A percentile compares a stretch with the other conserved stretches of the same genome.
Conservation (phyloP, 2,329 filamentous ascomycete genomes). For the Penicillium concentricum region DNA sequence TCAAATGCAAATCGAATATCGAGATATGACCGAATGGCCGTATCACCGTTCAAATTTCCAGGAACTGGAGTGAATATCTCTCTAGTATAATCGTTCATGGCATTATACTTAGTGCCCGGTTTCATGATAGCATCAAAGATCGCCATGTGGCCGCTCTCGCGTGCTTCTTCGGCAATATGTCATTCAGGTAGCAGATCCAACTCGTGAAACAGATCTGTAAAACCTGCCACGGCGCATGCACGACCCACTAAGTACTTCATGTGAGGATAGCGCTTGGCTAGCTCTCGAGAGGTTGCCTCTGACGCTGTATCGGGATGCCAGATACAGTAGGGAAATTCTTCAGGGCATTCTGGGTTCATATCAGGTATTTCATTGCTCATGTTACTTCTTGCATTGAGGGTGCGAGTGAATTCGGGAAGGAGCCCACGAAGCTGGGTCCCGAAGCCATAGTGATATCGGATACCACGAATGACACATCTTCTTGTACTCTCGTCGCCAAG, state of each 20-base stretch:
- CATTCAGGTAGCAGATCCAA: conserved; percentile 42
- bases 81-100: conserved; percentile 41
- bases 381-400: conserved; percentile 11
- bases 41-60: not conserved
- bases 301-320: conserved; percentile 10
- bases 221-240: conserved; percentile 44
- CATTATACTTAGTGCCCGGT: conserved; percentile 22
- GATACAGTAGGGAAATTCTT: conserved; percentile 15
- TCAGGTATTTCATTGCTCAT: conserved; percentile 15
- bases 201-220: conserved; percentile 36
- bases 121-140: conserved; percentile 38
- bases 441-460: conserved; percentile 5
- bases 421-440: conserved; percentile 3
- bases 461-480: conserved; percentile 3
- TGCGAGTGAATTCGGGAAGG: conserved; percentile 10
- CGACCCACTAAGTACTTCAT: conserved; percentile 43
- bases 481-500: not conserved
- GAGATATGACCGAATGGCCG: not conserved
- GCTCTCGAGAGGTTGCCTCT: conserved; percentile 6
- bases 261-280: conserved; percentile 11
- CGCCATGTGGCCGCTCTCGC: conserved; percentile 12
- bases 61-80: not conserved
- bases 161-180: conserved; percentile 44
- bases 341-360: not conserved
- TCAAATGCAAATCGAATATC: not conserved